Percentiles rank a stretch among this genome's conserved stretches.
Evolutionary conservation across 768 basidiomycete species (phyloP).

Genomic region (Suillus alpinus): DNA sequence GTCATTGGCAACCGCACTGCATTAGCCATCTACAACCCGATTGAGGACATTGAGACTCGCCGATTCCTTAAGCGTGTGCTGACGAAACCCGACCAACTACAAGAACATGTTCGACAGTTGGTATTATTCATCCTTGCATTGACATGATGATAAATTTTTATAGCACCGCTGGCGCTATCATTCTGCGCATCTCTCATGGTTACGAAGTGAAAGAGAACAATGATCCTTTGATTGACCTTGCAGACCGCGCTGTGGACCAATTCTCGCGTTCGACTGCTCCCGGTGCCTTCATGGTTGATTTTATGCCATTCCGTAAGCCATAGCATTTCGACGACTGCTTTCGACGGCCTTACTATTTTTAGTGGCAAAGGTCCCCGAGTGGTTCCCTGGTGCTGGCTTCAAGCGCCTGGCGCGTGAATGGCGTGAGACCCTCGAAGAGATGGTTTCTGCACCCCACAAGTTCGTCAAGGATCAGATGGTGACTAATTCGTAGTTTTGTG

Average conservation of each 20-base stretch:
- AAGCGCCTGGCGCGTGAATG: too few relatives aligned
- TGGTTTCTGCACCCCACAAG: too few relatives aligned
- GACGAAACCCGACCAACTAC: constrained; percentile 34
- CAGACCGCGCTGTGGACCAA: constrained; percentile 48
- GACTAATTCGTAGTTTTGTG: too few relatives aligned
- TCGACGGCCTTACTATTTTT: constrained; percentile 1
- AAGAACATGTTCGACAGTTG: constrained; percentile 39
- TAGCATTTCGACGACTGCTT: background rate
- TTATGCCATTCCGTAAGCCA: constrained; percentile 40
- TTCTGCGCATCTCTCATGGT: too few relatives aligned
- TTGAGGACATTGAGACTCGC: constrained; percentile 41
- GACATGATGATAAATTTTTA: background rate
- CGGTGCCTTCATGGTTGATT: constrained; percentile 49
- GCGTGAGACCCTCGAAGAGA: too few relatives aligned
- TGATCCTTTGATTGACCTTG: constrained; percentile 51
- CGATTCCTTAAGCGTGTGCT: constrained; percentile 40
- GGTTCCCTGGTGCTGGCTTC: constrained; percentile 57
- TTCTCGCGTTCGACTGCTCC: constrained; percentile 49
- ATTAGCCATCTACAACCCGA: constrained; percentile 30
- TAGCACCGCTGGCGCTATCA: constrained; percentile 51
- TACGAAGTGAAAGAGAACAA: constrained; percentile 45
- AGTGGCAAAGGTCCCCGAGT: constrained; percentile 49
- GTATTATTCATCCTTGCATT: constrained; percentile 7
- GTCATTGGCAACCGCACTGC: constrained; percentile 39
- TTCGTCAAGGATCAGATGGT: too few relatives aligned